These are phyloP conservation scores for Suillus placidus DNA, from an alignment of 768 basidiomycete genomes.

Conservation along the genomic window DNA sequence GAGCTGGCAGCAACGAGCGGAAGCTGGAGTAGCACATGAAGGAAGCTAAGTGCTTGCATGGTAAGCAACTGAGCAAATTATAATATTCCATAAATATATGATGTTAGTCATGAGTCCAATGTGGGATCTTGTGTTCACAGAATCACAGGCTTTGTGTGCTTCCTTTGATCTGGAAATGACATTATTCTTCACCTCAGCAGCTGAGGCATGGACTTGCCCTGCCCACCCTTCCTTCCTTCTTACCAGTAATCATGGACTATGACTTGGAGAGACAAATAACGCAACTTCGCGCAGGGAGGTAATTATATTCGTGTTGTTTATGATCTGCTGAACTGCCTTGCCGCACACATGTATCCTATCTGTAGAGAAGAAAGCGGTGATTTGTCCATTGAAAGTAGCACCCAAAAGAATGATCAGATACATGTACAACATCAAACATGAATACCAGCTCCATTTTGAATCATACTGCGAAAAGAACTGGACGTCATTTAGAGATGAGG, in stretches of 20 bases:
- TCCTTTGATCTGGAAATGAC: slow-evolving; percentile 7
- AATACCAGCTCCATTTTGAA: too few species aligned
- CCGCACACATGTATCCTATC: too few species aligned
- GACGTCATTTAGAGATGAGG: too few species aligned
- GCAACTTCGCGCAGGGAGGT: too few species aligned
- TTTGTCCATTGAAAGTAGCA: too few species aligned
- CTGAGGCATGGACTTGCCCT: slow-evolving; percentile 25
- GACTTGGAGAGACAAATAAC: slow-evolving; percentile 37
- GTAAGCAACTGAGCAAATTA: slow-evolving; percentile 5
- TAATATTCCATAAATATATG: neutral
- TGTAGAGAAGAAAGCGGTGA: too few species aligned
- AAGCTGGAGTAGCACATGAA: slow-evolving; percentile 25
- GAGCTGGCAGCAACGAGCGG: slow-evolving; percentile 17
- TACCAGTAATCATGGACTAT: slow-evolving; percentile 28
- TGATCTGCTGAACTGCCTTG: too few species aligned
- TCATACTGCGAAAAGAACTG: too few species aligned
- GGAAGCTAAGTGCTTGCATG: slow-evolving; percentile 2
- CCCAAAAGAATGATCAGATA: too few species aligned
- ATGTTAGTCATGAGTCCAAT: slow-evolving; percentile 3
- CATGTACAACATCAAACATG: too few species aligned
- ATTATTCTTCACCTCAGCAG: slow-evolving; percentile 1
- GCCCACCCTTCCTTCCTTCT: slow-evolving; percentile 14
- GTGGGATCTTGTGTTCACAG: neutral
- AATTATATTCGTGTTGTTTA: too few species aligned
- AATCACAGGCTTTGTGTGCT: slow-evolving; percentile 6